Conservation (phyloP, 2,329 filamentous ascomycete genomes). For the Fusarium brevicatenulatum region DNA sequence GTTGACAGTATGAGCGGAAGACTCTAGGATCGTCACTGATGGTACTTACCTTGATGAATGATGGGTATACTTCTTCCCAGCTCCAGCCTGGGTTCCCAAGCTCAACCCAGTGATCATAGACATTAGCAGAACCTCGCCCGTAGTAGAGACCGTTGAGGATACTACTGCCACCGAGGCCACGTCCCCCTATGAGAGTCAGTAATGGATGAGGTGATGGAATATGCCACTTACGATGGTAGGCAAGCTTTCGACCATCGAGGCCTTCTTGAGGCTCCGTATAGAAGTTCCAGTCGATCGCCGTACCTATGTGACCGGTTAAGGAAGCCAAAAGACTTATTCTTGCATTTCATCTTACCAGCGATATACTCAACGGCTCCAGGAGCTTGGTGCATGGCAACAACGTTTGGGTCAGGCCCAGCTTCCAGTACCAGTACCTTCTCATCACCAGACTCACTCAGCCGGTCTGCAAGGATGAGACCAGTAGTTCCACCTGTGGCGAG, state of each 20-base stretch:
- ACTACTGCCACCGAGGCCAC: constrained; percentile 9
- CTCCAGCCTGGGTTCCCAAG: constrained; percentile 15
- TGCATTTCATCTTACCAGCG: not conserved
- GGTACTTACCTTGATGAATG: not conserved
- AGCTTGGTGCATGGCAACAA: constrained; percentile 4
- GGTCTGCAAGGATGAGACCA: constrained; percentile 10
- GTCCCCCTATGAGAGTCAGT: not conserved
- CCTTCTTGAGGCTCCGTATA: constrained; percentile 2
- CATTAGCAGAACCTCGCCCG: constrained; percentile 8
- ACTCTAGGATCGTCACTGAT: fast-evolving
- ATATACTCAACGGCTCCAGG: constrained; percentile 6
- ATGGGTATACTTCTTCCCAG: constrained; percentile 9
- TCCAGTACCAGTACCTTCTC: constrained; percentile 4
- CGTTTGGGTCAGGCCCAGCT: constrained; percentile 9
- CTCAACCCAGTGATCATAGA: constrained; percentile 15
- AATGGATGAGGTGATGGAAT: fast-evolving
- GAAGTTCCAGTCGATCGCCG: constrained; percentile 7
- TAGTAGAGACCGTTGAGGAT: constrained; percentile 22
- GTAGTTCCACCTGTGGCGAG: not conserved
- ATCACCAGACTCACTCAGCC: constrained; percentile 17
- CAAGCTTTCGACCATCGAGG: constrained; percentile 4
- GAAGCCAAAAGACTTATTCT: fast-evolving
- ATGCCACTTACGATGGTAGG: constrained; percentile 8
- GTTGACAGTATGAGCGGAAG: fast-evolving
- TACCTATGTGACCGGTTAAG: not conserved